A percentile compares a stretch with the other conserved stretches of the same genome.
Evolutionary conservation across 495 filamentous ascomycete species (phyloP).

Genomic region (Daldinia caldariorum): DNA sequence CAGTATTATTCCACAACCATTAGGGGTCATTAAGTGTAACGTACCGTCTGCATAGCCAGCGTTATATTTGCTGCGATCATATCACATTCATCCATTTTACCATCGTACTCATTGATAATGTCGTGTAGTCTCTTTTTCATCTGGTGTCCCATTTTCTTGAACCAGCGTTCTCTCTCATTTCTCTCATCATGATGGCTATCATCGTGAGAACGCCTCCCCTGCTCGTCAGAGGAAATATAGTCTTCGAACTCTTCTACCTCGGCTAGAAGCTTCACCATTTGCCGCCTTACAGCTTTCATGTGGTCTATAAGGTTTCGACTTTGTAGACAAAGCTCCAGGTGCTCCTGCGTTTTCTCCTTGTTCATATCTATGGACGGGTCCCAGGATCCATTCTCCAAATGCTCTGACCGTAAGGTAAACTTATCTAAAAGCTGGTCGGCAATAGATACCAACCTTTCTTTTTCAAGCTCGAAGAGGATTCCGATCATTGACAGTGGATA

Average conservation of each 20-base stretch:
- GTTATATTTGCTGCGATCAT: slow-evolving; percentile 37
- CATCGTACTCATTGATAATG: slow-evolving; percentile 40
- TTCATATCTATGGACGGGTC: slow-evolving; percentile 27
- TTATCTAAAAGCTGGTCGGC: background rate
- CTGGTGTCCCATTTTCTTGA: slow-evolving; percentile 17
- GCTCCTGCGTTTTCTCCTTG: slow-evolving; percentile 30
- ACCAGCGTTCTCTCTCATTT: background rate
- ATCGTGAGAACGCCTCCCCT: background rate
- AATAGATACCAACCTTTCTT: background rate
- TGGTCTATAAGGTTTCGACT: slow-evolving; percentile 28
- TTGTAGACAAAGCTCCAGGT: slow-evolving; percentile 28
- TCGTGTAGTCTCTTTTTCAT: slow-evolving; percentile 39
- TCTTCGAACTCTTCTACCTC: slow-evolving; percentile 31
- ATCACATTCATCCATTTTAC: slow-evolving; percentile 39
- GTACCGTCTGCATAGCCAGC: slow-evolving; percentile 17
- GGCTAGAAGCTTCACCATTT: slow-evolving; percentile 20
- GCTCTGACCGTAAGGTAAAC: slow-evolving; percentile 6
- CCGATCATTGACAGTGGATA: background rate
- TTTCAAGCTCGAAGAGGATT: background rate
- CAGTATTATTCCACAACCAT: background rate
- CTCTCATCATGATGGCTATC: background rate
- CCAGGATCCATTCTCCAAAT: slow-evolving; percentile 16
- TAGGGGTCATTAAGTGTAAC: background rate
- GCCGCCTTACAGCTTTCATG: slow-evolving; percentile 31
- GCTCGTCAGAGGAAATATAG: background rate